These are phyloP conservation scores for Verticillium isaacii DNA, from an alignment of 2,329 filamentous ascomycete genomes.

Conservation along the genomic window DNA sequence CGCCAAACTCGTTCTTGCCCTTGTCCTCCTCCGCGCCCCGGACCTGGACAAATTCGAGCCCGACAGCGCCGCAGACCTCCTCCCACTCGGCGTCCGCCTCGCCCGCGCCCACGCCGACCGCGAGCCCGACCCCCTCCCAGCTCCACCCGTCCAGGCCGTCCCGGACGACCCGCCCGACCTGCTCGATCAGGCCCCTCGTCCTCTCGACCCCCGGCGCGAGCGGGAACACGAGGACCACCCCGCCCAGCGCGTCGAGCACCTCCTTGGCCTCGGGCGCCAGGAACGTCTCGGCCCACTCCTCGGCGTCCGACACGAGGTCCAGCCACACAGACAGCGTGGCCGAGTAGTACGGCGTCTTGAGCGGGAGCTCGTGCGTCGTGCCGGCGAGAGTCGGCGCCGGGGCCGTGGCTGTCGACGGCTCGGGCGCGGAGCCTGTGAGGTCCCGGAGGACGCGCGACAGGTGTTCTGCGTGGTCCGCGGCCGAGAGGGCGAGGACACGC, in stretches of 20 bases:
- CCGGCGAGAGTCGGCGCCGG: constrained; percentile 45
- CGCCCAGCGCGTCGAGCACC: constrained; percentile 57
- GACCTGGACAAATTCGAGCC: constrained; percentile 60
- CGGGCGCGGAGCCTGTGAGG: constrained; percentile 43
- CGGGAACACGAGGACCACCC: constrained; percentile 50
- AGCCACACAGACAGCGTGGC: constrained; percentile 61
- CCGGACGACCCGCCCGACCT: constrained; percentile 50
- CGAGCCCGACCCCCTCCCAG: constrained; percentile 62
- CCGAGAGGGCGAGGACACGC: constrained; percentile 54
- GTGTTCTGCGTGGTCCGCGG: constrained; percentile 38
- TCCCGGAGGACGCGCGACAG: constrained; percentile 43
- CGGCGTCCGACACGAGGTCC: constrained; percentile 48
- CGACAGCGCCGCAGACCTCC: constrained; percentile 49
- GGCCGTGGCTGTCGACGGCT: constrained; percentile 21
- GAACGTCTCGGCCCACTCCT: constrained; percentile 56
- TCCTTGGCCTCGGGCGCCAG: constrained; percentile 56
- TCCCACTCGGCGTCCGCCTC: constrained; percentile 50
- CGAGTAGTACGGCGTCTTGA: constrained; percentile 58
- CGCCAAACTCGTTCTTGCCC: constrained; percentile 53
- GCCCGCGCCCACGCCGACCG: constrained; percentile 47
- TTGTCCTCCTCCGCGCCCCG: constrained; percentile 30
- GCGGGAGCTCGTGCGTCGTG: constrained; percentile 48
- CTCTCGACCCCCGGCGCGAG: constrained; percentile 21
- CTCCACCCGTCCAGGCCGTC: constrained; percentile 54
- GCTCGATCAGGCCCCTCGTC: constrained; percentile 38